Evolutionary conservation across 805 yeast species (phyloP), one percentile per base, ranked within the genome.

Genomic region (Ogataea haglerorum): DNA sequence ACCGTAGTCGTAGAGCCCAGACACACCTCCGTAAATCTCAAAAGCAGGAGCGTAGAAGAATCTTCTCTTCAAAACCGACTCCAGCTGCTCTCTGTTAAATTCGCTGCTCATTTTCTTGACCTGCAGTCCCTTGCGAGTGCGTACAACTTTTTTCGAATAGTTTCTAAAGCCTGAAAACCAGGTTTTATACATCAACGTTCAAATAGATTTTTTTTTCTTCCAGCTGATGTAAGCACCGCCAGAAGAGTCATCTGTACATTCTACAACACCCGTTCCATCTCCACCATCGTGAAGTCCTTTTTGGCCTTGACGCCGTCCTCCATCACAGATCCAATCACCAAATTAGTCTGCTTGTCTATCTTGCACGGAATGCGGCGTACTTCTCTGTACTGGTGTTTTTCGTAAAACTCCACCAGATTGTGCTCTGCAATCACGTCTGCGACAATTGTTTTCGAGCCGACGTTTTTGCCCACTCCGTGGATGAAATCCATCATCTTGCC

Each of bases 41-140:
- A 93, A 93, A 25, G 98, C 82, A 51, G 99, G 99, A 13, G 98
- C 96, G 64, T 78, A 95, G 69, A 93, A 93, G 73, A 93, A 93
- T 63, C 99, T 80, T 66, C 97, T 83, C 67, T 91, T 93, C 57
- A 93, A 72, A 43, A 90, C 87, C 64, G 85, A 82, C 67, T 93
- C 99, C 59, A 93, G 73, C 49, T 77, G 72, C 51, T 93, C 99
- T 65, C 99, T 85, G 56, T 77, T 78, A 63, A 91, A 85, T 40
- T 56, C 61, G 16, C 29, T 39, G 30, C 54, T 41, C 60, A 55
- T 55, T 33, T 47, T 52, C 34, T 33, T 40, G 26, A 33, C 40
- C 36, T 35, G 29, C 21, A 44, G 40, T 36, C 53, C 52, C 36
- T 34, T 34, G n/a, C 30, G 38, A 18, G 47, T 34, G 24, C 34